These are phyloP conservation scores for Penicillium robsamsonii DNA, from an alignment of 495 filamentous ascomycete genomes.

Conservation along the genomic window DNA sequence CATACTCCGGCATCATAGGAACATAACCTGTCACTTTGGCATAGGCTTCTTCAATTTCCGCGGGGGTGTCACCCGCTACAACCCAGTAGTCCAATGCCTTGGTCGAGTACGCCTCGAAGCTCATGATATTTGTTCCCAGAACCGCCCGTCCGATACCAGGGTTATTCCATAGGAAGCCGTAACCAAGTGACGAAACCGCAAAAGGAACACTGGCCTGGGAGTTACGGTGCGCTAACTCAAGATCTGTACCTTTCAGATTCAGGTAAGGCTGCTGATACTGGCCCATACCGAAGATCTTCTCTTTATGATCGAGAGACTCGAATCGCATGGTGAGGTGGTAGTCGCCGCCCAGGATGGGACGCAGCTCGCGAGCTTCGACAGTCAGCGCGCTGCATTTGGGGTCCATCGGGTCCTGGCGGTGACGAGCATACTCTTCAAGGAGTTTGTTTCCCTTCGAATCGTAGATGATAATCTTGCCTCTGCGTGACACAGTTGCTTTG, in stretches of 20 bases:
- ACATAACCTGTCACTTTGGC: constrained; percentile 49
- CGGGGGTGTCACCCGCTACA: constrained; percentile 52
- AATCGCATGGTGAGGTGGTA: constrained; percentile 54
- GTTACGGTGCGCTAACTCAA: constrained; percentile 61
- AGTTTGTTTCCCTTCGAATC: constrained; percentile 42
- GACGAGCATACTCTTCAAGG: constrained; percentile 57
- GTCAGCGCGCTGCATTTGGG: constrained; percentile 55
- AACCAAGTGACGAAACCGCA: constrained; percentile 51
- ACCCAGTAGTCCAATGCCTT: constrained; percentile 57
- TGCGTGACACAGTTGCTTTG: constrained; percentile 43
- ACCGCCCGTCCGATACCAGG: constrained; percentile 55
- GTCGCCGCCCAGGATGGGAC: constrained; percentile 49
- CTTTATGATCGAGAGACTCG: constrained; percentile 48
- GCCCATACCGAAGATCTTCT: constrained; percentile 62
- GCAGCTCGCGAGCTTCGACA: constrained; percentile 54
- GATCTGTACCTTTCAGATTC: constrained; percentile 54
- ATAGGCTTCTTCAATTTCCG: constrained; percentile 53
- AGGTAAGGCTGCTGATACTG: constrained; percentile 59
- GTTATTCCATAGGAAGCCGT: constrained; percentile 61
- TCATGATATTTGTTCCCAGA: constrained; percentile 56
- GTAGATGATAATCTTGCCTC: constrained; percentile 52
- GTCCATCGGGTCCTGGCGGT: constrained; percentile 48
- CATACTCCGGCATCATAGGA: constrained; percentile 63
- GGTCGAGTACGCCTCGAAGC: constrained; percentile 55
- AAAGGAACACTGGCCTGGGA: constrained; percentile 60